These are phyloP conservation scores for Corymbia calophylla DNA, from an alignment of 441 rosid species.

Conservation along the genomic window DNA sequence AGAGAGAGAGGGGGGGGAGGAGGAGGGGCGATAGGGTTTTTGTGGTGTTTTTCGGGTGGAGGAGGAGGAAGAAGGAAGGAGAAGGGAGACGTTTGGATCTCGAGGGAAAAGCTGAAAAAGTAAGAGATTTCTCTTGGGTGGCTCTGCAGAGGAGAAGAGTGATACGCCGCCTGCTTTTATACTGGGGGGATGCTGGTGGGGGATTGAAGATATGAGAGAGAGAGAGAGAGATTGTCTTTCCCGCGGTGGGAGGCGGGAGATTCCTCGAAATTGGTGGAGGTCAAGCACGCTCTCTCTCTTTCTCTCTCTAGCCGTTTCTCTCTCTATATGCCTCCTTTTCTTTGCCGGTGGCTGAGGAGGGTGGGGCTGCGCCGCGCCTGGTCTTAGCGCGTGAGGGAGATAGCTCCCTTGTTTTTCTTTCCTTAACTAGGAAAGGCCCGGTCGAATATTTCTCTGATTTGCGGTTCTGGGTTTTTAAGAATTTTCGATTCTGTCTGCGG, in stretches of 20 bases:
- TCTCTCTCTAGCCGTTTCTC: neutral
- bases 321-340: neutral
- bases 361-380: neutral
- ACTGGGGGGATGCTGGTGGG: neutral
- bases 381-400: neutral
- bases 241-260: neutral
- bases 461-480: neutral
- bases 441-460: neutral
- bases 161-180: neutral
- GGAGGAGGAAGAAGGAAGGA: neutral
- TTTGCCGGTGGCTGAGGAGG: neutral
- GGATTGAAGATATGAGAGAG: neutral
- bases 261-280: neutral
- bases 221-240: neutral
- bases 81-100: neutral
- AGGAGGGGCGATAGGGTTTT: neutral
- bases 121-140: rapidly evolving
- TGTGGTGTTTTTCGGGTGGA: neutral
- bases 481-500: neutral
- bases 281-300: neutral
- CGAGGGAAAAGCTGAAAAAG: neutral
- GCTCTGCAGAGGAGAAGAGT: neutral
- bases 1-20: neutral
- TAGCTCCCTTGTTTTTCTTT: neutral
- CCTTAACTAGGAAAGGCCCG: neutral